phyloP scores from a whole-genome alignment of 352 stramenopile genomes.

The Hyaloperonospora arabidopsidis region DNA sequence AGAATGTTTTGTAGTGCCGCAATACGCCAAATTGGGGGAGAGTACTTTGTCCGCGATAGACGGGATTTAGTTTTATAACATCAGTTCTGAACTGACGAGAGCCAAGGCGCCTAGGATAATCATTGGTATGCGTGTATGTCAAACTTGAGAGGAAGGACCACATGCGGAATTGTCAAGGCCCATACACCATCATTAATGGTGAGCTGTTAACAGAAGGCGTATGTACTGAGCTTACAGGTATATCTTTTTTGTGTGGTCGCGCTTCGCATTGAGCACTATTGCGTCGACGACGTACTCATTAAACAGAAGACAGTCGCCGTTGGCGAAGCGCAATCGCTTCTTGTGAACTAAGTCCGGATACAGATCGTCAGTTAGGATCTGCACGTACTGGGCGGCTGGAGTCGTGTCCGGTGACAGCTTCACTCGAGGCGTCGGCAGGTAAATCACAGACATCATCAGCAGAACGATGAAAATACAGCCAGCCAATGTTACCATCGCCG shows the following conservation, averaged over 20 bases:
- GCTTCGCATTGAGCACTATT: constrained; percentile 52
- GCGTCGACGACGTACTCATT: constrained; percentile 62
- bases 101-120: no score
- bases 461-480: constrained; percentile 48
- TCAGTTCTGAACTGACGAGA: no score
- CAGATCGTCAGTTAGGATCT: constrained; percentile 64
- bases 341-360: constrained; percentile 67
- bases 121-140: no score
- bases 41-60: no score
- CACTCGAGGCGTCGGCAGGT: constrained; percentile 41
- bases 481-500: constrained; percentile 36
- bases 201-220: no score
- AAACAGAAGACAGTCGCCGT: constrained; percentile 55
- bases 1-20: no score
- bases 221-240: constrained; percentile 31
- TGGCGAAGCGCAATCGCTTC: constrained; percentile 55
- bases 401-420: constrained; percentile 55
- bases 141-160: no score
- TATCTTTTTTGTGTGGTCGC: constrained; percentile 52
- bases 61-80: no score
- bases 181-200: no score
- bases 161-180: no score
- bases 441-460: constrained; percentile 49
- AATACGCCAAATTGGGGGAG: no score
- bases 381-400: constrained; percentile 52